Base-by-base conservation (phyloP, 2,329 filamentous ascomycete genomes). In the Myriosclerotinia scirpicola region DNA sequence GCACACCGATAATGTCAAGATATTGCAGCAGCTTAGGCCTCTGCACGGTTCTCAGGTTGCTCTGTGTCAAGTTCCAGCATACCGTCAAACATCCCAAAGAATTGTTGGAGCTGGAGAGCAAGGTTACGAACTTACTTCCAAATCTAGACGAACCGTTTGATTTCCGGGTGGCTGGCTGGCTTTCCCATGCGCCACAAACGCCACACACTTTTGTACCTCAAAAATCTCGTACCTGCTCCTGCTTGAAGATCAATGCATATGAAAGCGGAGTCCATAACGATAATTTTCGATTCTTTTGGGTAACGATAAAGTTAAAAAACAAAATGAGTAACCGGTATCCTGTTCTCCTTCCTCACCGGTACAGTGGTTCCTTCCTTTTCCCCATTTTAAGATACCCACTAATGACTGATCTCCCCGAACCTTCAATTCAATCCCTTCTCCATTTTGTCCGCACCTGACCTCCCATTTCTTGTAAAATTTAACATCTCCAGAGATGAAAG, bases 91-190 rank as follows among this genome's bases (percentile, higher is more conserved):
- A 14, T 40, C 26, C 5, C 54, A 44, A 15, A 22, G 42, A 38
- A 60, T 60, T 48, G 1, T 46, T 60, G 9, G 20, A 54, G 20
- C 26, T 26, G 26, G 26, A 26, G 26, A 26, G 3, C 26, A 26
- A 26, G 26, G 26, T 26, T 26, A n/a, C n/a, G n/a, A 4, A 9
- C 12, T 48, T 36, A 30, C 20, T 48, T 48, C 56, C 42, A 44
- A 60, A 50, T 60, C 20, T 60, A 42, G 56, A 60, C 14, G 30
- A 58, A 40, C 20, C 5, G 44, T 60, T 60, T 50, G 42, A 60
- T 60, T 17, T 48, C 56, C 26, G 56, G 42, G 30, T 48, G 26
- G 40, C 40, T 34, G 26, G 40, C 40, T 34, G 40, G 22, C 15
- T n/a, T 14, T 46, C 17, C 15, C 17, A 22, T 38, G 44, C 56